Evolutionary conservation across 768 basidiomycete species (phyloP), one percentile per base, ranked within the genome.

Genomic region (Termitomyces sp.): DNA sequence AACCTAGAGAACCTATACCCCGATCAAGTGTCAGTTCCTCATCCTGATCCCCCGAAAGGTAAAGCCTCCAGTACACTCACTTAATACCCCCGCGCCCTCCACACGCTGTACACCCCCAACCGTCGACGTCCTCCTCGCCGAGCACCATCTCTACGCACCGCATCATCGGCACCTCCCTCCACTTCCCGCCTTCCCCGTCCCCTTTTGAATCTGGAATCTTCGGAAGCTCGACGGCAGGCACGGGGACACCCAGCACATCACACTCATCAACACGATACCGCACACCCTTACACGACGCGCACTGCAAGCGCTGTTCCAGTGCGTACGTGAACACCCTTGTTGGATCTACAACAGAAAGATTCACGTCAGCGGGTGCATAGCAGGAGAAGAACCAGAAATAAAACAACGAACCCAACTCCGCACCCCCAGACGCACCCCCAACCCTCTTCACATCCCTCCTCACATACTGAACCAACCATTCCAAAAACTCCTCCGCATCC

Each of bases 401-500:
- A 22, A 18, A 24, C 20, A 56, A 37, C 24, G 54, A 47, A 44
- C 62, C 0, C 44, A 75, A 73, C 71, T 56, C 65, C 55, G 1
- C n/a, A 41, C n/a, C 18, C 68, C 64, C 54, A 72, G 72, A 58
- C 70, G 61, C 63, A 41, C 8, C 34, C 14, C 16, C 49, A 18
- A 36, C 22, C 16, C 16, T 24, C 16, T 7, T 50, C 8, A 78
- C 76, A 62, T 90, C 80, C 62, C 88, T 76, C 57, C 92, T 77
- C 13, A 99, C 71, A 20, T 83, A 77, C 5, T 84, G 86, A 53
- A 98, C 65, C 2, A 98, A 74, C 71, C 96, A 84, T 36, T 83
- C 80, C 54, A 99, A 79, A 74, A 98, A 98, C 72, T 98, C 96
- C 66, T 96, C 94, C 5, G 94, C 86, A 65, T 99, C 97, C 68